Conservation (phyloP, 352 stramenopile genomes). For the Phytophthora multivora region DNA sequence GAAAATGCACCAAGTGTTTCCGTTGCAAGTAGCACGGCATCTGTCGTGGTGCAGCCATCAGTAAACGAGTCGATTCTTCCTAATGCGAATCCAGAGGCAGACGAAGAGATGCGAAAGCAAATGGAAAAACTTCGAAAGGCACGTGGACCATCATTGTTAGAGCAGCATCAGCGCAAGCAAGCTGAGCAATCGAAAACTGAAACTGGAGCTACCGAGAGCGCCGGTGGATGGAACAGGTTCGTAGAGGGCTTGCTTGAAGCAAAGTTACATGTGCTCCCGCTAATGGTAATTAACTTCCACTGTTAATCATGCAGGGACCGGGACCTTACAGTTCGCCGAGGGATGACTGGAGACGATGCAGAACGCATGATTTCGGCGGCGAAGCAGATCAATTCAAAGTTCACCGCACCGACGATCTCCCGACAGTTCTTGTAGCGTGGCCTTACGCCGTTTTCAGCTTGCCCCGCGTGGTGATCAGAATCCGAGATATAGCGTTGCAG, state of each 20-base stretch:
- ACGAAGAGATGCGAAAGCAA: constrained; percentile 70
- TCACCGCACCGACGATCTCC: constrained; percentile 81
- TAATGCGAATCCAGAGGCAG: constrained; percentile 63
- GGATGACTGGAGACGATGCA: constrained; percentile 74
- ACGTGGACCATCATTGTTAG: constrained; percentile 73
- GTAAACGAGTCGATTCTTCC: constrained; percentile 78
- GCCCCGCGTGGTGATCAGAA: constrained; percentile 11
- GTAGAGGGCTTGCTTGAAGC: background rate
- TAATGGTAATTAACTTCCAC: background rate
- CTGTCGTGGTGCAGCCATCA: constrained; percentile 6
- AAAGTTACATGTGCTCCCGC: background rate
- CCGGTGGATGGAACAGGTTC: constrained; percentile 68
- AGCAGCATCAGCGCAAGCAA: constrained; percentile 77
- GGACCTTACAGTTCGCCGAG: constrained; percentile 59
- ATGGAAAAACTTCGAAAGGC: constrained; percentile 66
- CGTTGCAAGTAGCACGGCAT: constrained; percentile 18
- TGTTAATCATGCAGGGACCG: constrained; percentile 53
- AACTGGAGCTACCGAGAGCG: constrained; percentile 15
- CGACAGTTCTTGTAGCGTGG: constrained; percentile 74
- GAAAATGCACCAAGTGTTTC: constrained; percentile 58
- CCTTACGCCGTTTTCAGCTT: constrained; percentile 25
- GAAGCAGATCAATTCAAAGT: constrained; percentile 86
- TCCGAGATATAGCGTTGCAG: constrained; percentile 17
- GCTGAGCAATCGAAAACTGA: constrained; percentile 48
- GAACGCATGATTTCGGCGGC: constrained; percentile 77